Percentiles rank a stretch among this genome's conserved stretches.
Conservation (phyloP, 106 monocot species). For the Dioscorea alata region DNA sequence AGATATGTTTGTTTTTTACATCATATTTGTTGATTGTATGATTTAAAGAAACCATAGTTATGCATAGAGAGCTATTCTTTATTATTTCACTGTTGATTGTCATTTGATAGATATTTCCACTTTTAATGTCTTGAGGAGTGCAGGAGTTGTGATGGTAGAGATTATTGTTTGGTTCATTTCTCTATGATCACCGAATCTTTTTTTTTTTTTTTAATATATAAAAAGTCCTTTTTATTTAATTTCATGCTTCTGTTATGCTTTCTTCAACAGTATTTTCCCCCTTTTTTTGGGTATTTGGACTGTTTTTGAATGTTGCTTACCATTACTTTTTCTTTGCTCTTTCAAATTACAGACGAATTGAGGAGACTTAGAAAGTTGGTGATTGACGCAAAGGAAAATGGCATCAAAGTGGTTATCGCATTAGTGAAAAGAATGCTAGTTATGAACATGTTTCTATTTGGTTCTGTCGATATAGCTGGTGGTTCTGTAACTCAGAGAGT, state of each 20-base stretch:
- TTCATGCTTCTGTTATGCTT: no score
- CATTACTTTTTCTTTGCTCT: background rate
- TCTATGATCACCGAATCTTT: background rate
- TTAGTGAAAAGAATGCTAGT: slow-evolving; percentile 82
- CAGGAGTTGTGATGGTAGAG: no score
- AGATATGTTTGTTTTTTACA: no score
- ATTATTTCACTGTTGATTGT: no score
- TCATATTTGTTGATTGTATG: no score
- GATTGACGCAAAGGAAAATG: slow-evolving; percentile 63
- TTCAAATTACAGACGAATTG: slow-evolving; percentile 50
- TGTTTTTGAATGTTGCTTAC: background rate
- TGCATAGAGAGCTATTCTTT: no score
- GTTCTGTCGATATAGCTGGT: slow-evolving; percentile 53
- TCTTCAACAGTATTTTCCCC: no score
- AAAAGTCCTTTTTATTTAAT: no score
- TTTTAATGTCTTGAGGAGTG: no score
- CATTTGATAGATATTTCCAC: no score
- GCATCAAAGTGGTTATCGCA: slow-evolving; percentile 39
- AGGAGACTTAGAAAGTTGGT: slow-evolving; percentile 64
- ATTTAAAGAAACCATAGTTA: no score
- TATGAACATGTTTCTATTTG: slow-evolving; percentile 66
- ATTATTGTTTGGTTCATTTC: background rate
- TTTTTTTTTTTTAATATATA: background rate
- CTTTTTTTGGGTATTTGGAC: no score
- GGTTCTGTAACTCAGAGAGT: slow-evolving; percentile 27